Base-by-base conservation (phyloP, 345 rosid species). In the Pelargonium nanum region DNA sequence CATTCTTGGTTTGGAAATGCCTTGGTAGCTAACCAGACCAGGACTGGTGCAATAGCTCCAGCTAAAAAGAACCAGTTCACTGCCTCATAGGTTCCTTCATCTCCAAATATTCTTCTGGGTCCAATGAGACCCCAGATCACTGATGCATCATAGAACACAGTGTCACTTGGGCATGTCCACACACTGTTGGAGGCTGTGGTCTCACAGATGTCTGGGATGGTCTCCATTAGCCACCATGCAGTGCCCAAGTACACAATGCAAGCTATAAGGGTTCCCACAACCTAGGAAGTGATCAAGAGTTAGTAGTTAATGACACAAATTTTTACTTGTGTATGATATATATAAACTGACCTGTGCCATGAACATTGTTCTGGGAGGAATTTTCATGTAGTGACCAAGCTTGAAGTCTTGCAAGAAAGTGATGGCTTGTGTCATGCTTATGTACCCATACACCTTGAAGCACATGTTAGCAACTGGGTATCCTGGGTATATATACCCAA, bases 211-310 rank as follows among this genome's bases (percentile, higher is more conserved):
- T 86, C 80, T 0, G 99, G 56, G 58, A 93, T 93, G 19, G 86
- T 84, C 70, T 89, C 99, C 92, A 93, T 75, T 59, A 93, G 81
- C 99, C 99, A 93, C 99, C 99, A 89, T 26, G 99, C 96, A 1
- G 99, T 93, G 71, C 71, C 34, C 65, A 93, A 65, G 78, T 89
- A 89, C 22, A 86, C 86, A 4, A 87, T 48, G 58, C 92, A 87
- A 19, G 99, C 96, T 59, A 93, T 77, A 17, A 93, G 61, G 3
- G 96, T 93, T 68, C 99, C 99, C 54, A 83, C 90, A 50, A 93
- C 73, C 98, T 92, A 58, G 12, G 7, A 58, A 64, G 44, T 24
- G 19, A 20, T 32, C 53, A 40, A 21, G 21, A 61, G 48, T 40
- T 10, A 40, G 15, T 17, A 5, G 16, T 12, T n/a, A n/a, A 30